Conservation (phyloP, 2,329 filamentous ascomycete genomes). For the Lachnellula subtilissima region DNA sequence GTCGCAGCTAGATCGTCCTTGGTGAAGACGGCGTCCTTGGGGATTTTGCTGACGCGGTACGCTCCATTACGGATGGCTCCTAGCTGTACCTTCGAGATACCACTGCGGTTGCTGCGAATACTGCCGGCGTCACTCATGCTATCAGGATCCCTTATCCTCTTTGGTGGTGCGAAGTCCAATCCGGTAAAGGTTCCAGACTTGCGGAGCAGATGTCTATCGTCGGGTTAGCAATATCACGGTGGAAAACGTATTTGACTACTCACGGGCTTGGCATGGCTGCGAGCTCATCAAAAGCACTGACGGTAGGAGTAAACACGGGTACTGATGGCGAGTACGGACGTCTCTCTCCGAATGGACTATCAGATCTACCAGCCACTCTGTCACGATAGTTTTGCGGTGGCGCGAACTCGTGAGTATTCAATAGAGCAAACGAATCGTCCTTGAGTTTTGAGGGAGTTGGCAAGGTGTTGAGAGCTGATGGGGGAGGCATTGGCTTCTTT, state of each 20-base stretch:
- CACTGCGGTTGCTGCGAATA: constrained; percentile 59
- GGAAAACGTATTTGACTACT: constrained; percentile 40
- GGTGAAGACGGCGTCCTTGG: constrained; percentile 59
- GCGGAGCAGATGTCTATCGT: constrained; percentile 59
- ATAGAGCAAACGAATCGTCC: constrained; percentile 71
- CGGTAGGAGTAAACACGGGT: constrained; percentile 71
- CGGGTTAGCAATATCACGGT: constrained; percentile 25
- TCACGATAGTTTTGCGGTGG: constrained; percentile 67
- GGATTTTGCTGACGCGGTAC: constrained; percentile 64
- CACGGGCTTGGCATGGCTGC: constrained; percentile 83
- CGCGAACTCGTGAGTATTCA: constrained; percentile 75
- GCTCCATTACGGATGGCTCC: constrained; percentile 62
- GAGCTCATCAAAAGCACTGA: constrained; percentile 82
- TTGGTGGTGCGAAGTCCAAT: constrained; percentile 76
- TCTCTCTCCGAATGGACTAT: constrained; percentile 59
- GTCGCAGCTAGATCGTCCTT: constrained; percentile 53
- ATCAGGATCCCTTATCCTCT: constrained; percentile 61
- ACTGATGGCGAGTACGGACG: constrained; percentile 71
- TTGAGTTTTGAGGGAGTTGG: constrained; percentile 81
- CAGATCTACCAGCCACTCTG: constrained; percentile 62
- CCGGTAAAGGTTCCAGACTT: constrained; percentile 75
- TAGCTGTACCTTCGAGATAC: constrained; percentile 53
- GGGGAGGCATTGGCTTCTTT: constrained; percentile 64
- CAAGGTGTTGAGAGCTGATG: constrained; percentile 65
- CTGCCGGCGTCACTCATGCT: constrained; percentile 61